These are phyloP conservation scores for Colletotrichum liaoningense DNA, from an alignment of 2,329 filamentous ascomycete genomes.

Conservation along the genomic window DNA sequence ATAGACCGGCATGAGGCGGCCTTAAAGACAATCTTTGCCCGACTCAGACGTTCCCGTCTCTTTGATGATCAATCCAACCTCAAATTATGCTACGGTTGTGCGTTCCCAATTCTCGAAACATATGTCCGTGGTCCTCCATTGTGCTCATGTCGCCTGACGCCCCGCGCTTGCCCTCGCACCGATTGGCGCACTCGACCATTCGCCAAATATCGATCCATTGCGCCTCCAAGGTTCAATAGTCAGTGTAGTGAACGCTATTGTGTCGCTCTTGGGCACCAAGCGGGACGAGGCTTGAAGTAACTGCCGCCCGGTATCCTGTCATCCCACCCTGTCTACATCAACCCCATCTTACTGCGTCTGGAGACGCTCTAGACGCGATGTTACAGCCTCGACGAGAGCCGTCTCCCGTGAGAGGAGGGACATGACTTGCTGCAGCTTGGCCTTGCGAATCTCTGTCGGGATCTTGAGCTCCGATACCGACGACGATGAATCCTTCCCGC, in stretches of 20 bases:
- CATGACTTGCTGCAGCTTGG: conserved; percentile 73
- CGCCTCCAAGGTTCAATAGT: background rate
- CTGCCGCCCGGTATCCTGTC: conserved; percentile 14
- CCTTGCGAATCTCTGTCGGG: conserved; percentile 69
- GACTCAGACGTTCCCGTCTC: background rate
- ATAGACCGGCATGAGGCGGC: background rate
- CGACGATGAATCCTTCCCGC: conserved; percentile 43
- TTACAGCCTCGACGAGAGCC: conserved; percentile 75
- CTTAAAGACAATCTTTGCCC: background rate
- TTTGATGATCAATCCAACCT: background rate
- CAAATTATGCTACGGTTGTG: background rate
- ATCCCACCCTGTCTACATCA: conserved; percentile 16
- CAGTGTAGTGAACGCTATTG: background rate
- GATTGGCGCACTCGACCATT: conserved; percentile 1
- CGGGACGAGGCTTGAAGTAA: conserved; percentile 1
- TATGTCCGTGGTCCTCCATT: background rate
- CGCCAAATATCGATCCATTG: background rate
- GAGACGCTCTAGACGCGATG: conserved; percentile 70
- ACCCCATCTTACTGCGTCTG: conserved; percentile 39
- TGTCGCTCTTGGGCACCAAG: conserved; percentile 16
- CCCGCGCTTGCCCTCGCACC: background rate
- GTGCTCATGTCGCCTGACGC: background rate
- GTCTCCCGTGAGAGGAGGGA: conserved; percentile 73
- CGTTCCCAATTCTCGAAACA: background rate
- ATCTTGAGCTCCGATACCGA: conserved; percentile 60